Base-by-base conservation (phyloP, 129 eudicot genomes). In the Tagetes patula region DNA sequence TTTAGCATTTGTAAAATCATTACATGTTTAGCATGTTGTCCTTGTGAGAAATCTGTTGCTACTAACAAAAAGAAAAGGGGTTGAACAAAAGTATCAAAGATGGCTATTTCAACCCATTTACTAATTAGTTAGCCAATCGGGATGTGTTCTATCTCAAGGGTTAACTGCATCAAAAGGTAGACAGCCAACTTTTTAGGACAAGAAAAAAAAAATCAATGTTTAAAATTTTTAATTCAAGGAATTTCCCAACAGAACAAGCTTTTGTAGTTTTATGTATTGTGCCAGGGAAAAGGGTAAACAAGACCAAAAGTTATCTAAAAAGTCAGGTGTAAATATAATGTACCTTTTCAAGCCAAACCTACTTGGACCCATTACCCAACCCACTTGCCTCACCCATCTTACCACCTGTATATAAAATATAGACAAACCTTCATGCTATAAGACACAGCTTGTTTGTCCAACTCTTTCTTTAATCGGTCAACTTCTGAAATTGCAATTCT, bases 401-500 rank as follows among this genome's bases (percentile, higher is more conserved):
- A 56, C 60, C 73, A 34, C 6, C 36, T 38, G 3, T 2, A 48
- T 6, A 58, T 8, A 30, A 31, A 2, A 50, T 30, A 75, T 43
- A 54, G 3, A 52, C 69, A 7, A 45, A 95, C 99, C 96, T 95
- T 88, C 48, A 71, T 61, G 69, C 60, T 46, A 70, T 81, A 83
- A 56, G 85, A 84, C 46, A 82, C 82, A 36, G 86, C 59, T 59
- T 88, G 88, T 67, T 90, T 88, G 69, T 85, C 88, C 59, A 82
- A 82, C 54, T 86, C 90, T 73, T 80, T 83, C 70, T 74, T 84
- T 31, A 90, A 54, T 37, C 83, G 88, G 50, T 88, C 97, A 69
- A 84, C 81, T 78, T 95, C 96, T 20, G 87, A 83, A 79, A 74
- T 75, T 50, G 95, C 91, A 64, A 86, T 79, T 83, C 88, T 88